A percentile compares a stretch with the other conserved stretches of the same genome.
Evolutionary conservation across 2,329 filamentous ascomycete genomes (phyloP).

Genomic region (Penicillium sp.): DNA sequence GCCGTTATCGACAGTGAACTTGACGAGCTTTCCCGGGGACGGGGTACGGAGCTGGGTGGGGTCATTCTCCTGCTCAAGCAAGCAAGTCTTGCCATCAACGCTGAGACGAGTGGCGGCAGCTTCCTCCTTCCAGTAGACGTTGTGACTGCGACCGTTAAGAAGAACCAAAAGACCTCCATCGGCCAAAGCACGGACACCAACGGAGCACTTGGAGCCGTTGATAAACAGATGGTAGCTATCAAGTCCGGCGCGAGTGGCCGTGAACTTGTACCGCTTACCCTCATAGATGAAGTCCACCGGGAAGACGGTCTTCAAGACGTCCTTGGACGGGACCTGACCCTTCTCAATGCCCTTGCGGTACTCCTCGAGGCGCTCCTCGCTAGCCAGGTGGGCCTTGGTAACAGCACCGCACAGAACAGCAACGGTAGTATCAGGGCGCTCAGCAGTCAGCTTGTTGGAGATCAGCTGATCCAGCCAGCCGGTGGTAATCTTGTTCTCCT

Average conservation of each 20-base stretch:
- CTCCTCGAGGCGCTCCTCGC: constrained; percentile 83
- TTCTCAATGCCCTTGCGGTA: constrained; percentile 91
- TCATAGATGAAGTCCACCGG: constrained; percentile 99
- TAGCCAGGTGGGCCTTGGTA: constrained; percentile 93
- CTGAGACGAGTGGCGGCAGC: constrained; percentile 93
- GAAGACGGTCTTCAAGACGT: constrained; percentile 97
- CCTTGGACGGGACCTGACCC: constrained; percentile 95
- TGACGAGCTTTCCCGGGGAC: constrained; percentile 96
- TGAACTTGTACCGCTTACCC: constrained; percentile 96
- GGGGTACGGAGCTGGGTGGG: constrained; percentile 95
- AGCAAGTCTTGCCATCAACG: constrained; percentile 96
- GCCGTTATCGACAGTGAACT: constrained; percentile 95
- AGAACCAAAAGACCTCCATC: constrained; percentile 93
- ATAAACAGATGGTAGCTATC: constrained; percentile 99
- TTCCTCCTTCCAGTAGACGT: constrained; percentile 99
- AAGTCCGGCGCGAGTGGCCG: constrained; percentile 84
- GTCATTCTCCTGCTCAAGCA: constrained; percentile 98
- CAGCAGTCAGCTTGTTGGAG: constrained; percentile 94
- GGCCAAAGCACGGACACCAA: constrained; percentile 88
- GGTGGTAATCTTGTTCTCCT: constrained; percentile 98
- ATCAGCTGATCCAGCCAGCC: constrained; percentile 99
- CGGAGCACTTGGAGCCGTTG: constrained; percentile 94
- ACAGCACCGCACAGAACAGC: constrained; percentile 96
- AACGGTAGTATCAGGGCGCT: constrained; percentile 89
- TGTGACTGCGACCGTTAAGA: constrained; percentile 91